These are phyloP conservation scores for Penicillium sp. DNA, from an alignment of 2,329 filamentous ascomycete species.

Conservation along the genomic window DNA sequence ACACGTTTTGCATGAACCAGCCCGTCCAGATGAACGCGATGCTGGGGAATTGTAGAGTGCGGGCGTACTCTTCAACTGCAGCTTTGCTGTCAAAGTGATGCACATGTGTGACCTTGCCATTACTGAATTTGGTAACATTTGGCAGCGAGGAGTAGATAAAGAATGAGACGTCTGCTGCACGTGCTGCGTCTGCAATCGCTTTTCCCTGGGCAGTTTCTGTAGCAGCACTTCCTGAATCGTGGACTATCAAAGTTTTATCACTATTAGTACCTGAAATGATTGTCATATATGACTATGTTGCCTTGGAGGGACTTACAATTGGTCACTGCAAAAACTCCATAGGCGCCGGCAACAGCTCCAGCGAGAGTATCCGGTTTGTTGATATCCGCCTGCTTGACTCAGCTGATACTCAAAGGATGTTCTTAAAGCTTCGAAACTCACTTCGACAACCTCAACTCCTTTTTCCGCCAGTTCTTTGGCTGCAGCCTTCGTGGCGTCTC, in stretches of 20 bases:
- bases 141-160: slow-evolving; percentile 28
- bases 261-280: neutral
- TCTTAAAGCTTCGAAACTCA: neutral
- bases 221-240: neutral
- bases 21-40: slow-evolving; percentile 51
- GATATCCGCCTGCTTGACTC: slow-evolving; percentile 47
- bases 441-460: slow-evolving; percentile 46
- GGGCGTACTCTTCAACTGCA: slow-evolving; percentile 52
- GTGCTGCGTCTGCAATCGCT: slow-evolving; percentile 25
- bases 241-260: neutral
- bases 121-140: slow-evolving; percentile 20
- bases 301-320: slow-evolving; percentile 18
- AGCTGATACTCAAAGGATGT: neutral
- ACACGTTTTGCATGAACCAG: slow-evolving; percentile 53
- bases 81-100: slow-evolving; percentile 58
- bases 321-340: slow-evolving; percentile 46
- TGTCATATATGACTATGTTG: neutral
- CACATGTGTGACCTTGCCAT: slow-evolving; percentile 29
- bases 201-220: slow-evolving; percentile 23
- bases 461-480: slow-evolving; percentile 42
- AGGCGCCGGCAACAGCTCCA: slow-evolving; percentile 43
- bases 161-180: slow-evolving; percentile 23
- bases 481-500: slow-evolving; percentile 42
- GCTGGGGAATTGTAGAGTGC: slow-evolving; percentile 43
- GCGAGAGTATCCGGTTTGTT: slow-evolving; percentile 44